Conservation (phyloP, 2,329 filamentous ascomycete genomes). For the Aspergillus quadrilineatus region DNA sequence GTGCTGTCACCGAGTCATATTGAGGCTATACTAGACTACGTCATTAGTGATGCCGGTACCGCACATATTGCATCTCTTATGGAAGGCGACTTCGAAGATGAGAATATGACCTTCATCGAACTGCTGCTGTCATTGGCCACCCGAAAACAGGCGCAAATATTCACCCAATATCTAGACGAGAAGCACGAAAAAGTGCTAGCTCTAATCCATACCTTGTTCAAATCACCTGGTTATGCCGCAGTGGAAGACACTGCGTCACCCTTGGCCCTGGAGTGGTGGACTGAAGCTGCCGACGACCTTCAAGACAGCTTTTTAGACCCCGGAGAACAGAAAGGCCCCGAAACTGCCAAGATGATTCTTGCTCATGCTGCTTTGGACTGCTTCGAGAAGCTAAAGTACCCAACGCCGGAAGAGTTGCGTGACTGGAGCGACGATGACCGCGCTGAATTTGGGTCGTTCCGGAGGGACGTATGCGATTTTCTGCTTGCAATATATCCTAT, state of each 20-base stretch:
- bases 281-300: constrained; percentile 41
- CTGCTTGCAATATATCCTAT: constrained; percentile 45
- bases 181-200: constrained; percentile 36
- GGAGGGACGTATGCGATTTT: constrained; percentile 48
- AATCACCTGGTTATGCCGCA: constrained; percentile 40
- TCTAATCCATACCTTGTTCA: constrained; percentile 40
- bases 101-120: constrained; percentile 42
- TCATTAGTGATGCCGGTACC: constrained; percentile 35
- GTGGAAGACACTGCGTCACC: constrained; percentile 42
- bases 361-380: constrained; percentile 42
- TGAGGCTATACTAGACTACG: constrained; percentile 32
- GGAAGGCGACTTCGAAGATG: constrained; percentile 38
- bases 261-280: constrained; percentile 44
- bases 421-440: constrained; percentile 46
- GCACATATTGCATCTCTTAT: constrained; percentile 33
- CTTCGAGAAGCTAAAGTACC: constrained; percentile 45
- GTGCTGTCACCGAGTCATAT: constrained; percentile 29
- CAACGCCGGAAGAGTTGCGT: constrained; percentile 31
- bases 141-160: constrained; percentile 30
- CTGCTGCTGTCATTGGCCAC: constrained; percentile 40
- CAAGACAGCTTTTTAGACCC: constrained; percentile 32
- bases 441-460: constrained; percentile 44
- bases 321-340: constrained; percentile 28
- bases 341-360: constrained; percentile 38
- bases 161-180: constrained; percentile 31